phyloP scores from a whole-genome alignment of 371 early-diverging fungal genomes.

The Zychaea mexicana region DNA sequence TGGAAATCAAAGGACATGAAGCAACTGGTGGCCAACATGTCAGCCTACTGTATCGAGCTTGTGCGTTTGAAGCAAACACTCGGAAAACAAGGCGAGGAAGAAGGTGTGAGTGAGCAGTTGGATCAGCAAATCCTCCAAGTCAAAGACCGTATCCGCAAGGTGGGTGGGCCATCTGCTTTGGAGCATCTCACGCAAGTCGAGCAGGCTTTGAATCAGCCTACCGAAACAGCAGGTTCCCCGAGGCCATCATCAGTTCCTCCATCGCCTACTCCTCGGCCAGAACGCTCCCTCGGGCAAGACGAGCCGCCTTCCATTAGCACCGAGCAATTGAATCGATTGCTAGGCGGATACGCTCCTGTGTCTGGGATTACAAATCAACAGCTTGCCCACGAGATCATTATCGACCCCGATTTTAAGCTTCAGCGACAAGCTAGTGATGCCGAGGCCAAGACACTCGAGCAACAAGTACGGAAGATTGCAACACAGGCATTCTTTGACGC shows the following conservation, averaged over 20 bases:
- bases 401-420: slow-evolving; percentile 76
- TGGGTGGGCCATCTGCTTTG: slow-evolving; percentile 31
- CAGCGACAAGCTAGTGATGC: slow-evolving; percentile 25
- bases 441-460: slow-evolving; percentile 47
- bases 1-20: slow-evolving; percentile 75
- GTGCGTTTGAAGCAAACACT: slow-evolving; percentile 71
- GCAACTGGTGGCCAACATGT: slow-evolving; percentile 61
- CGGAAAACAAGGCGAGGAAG: slow-evolving; percentile 53
- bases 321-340: slow-evolving; percentile 29
- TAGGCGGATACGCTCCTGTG: slow-evolving; percentile 23
- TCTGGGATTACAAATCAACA: slow-evolving; percentile 58
- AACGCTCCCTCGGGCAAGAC: neutral
- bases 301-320: neutral
- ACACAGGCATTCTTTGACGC: slow-evolving; percentile 69
- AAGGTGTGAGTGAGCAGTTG: slow-evolving; percentile 53
- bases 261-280: slow-evolving; percentile 26
- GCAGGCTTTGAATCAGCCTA: slow-evolving; percentile 18
- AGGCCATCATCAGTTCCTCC: slow-evolving; percentile 12
- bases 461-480: slow-evolving; percentile 54
- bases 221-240: neutral
- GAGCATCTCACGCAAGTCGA: slow-evolving; percentile 20
- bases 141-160: slow-evolving; percentile 27
- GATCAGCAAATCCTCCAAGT: slow-evolving; percentile 53
- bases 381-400: slow-evolving; percentile 78
- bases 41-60: slow-evolving; percentile 71